Evolutionary conservation across 257 asterid species (phyloP).

Genomic region (Petunia secreta): DNA sequence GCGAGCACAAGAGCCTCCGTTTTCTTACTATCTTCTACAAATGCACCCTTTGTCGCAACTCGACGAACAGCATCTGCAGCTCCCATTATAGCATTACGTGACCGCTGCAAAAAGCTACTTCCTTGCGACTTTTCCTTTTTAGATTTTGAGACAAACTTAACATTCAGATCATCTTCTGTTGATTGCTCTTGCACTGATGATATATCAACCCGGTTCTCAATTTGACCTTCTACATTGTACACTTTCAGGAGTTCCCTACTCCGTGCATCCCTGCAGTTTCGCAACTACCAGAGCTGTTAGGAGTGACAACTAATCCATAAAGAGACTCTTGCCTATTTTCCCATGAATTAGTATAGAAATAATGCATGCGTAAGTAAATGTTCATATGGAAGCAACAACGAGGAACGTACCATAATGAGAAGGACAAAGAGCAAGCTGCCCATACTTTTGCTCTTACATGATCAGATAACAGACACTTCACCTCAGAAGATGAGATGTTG

Average conservation of each 20-base stretch:
- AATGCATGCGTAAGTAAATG: background rate
- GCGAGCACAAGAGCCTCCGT: conserved; percentile 80
- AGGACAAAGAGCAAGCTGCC: conserved; percentile 78
- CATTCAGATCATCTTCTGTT: conserved; percentile 76
- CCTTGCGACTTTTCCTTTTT: conserved; percentile 91
- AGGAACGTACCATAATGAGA: conserved; percentile 74
- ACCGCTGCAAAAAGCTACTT: conserved; percentile 73
- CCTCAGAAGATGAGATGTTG: conserved; percentile 86
- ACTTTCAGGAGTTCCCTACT: conserved; percentile 87
- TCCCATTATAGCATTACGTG: conserved; percentile 94
- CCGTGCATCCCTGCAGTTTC: conserved; percentile 82
- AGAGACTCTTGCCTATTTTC: background rate
- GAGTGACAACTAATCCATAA: conserved; percentile 24
- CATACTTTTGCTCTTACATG: conserved; percentile 70
- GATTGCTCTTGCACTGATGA: conserved; percentile 67
- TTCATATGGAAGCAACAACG: conserved; percentile 16
- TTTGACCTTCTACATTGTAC: conserved; percentile 79
- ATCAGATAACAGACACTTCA: conserved; percentile 75
- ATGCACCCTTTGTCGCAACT: conserved; percentile 81
- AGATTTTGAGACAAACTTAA: conserved; percentile 68
- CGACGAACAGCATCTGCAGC: conserved; percentile 99
- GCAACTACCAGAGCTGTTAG: conserved; percentile 27
- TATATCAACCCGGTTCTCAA: conserved; percentile 73
- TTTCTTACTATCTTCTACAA: conserved; percentile 70
- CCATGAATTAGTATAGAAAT: background rate